A percentile compares a stretch with the other conserved stretches of the same genome.
Conservation (phyloP, 2,329 filamentous ascomycete species). For the Phyllosticta citribraziliensis region DNA sequence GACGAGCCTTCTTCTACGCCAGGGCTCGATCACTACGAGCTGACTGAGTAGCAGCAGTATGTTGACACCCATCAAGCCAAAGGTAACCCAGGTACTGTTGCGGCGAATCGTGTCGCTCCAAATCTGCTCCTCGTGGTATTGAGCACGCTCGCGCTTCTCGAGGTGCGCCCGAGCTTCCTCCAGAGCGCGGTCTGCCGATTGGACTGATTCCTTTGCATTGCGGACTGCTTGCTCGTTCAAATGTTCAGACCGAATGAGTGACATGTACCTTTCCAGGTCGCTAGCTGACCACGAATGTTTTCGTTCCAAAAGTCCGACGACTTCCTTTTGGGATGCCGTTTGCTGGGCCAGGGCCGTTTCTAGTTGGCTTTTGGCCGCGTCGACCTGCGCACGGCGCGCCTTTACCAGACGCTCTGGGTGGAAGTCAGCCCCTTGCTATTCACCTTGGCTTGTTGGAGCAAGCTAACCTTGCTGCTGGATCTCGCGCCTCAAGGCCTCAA, state of each 20-base stretch:
- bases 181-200: slow-evolving; percentile 66
- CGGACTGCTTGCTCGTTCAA: slow-evolving; percentile 79
- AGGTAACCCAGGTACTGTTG: slow-evolving; percentile 97
- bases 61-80: slow-evolving; percentile 96
- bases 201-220: slow-evolving; percentile 60
- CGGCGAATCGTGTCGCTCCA: slow-evolving; percentile 96
- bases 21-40: slow-evolving; percentile 86
- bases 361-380: slow-evolving; percentile 63
- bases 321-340: slow-evolving; percentile 85
- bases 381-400: slow-evolving; percentile 51
- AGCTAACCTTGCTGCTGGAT: slow-evolving; percentile 57
- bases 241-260: slow-evolving; percentile 85
- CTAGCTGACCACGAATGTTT: slow-evolving; percentile 83
- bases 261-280: slow-evolving; percentile 91
- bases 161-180: slow-evolving; percentile 67
- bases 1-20: slow-evolving; percentile 73
- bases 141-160: slow-evolving; percentile 71
- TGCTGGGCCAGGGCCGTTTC: slow-evolving; percentile 75
- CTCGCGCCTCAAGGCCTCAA: slow-evolving; percentile 71
- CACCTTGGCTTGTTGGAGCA: neutral
- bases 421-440: slow-evolving; percentile 5
- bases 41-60: slow-evolving; percentile 78
- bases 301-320: slow-evolving; percentile 83
- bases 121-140: slow-evolving; percentile 98
- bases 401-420: slow-evolving; percentile 49